phyloP scores from a whole-genome alignment of 768 basidiomycete species.

The Phaeotremella skinneri region DNA sequence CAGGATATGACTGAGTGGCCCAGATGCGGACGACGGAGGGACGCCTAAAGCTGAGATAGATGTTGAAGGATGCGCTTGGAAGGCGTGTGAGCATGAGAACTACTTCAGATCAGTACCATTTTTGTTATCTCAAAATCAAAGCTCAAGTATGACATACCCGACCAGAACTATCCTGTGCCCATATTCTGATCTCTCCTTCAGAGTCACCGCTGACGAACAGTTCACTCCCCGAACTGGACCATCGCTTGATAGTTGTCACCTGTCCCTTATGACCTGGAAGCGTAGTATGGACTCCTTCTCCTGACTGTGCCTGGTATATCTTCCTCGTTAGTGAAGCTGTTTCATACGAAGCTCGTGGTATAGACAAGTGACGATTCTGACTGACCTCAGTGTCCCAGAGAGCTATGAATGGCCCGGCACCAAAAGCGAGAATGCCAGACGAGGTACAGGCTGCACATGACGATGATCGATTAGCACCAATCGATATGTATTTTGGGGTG shows the following conservation, averaged over 20 bases:
- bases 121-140: constrained; percentile 27
- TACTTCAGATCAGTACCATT: constrained; percentile 4
- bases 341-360: background rate
- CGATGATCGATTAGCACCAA: constrained; percentile 48
- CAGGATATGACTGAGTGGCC: constrained; percentile 52
- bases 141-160: constrained; percentile 34
- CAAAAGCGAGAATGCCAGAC: constrained; percentile 59
- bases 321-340: background rate
- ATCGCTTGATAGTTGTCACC: constrained; percentile 75
- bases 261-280: constrained; percentile 70
- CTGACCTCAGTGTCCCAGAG: constrained; percentile 63
- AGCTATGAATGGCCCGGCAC: constrained; percentile 60
- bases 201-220: constrained; percentile 71
- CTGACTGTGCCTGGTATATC: constrained; percentile 55
- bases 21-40: constrained; percentile 34
- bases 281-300: constrained; percentile 64
- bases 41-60: constrained; percentile 69
- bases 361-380: constrained; percentile 11
- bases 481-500: constrained; percentile 40
- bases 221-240: constrained; percentile 49
- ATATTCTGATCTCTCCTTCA: constrained; percentile 64
- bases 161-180: constrained; percentile 54
- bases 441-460: constrained; percentile 42
- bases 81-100: constrained; percentile 42
- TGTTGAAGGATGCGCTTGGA: constrained; percentile 63